Conservation (phyloP, 805 yeast genomes). For the Candida oleophila region DNA sequence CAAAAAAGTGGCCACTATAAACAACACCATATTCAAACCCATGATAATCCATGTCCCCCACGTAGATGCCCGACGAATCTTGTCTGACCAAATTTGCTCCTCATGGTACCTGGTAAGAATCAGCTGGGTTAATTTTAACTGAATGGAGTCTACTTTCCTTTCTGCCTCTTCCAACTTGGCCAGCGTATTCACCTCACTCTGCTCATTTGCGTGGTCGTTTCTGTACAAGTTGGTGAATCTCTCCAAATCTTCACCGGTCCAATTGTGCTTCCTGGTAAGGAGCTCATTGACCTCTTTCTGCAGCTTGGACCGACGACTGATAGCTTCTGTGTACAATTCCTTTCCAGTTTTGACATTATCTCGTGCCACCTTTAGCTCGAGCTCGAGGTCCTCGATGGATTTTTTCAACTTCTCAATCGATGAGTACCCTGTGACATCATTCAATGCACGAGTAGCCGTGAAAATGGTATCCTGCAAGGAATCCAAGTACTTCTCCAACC, state of each 20-base stretch:
- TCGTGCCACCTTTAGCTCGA: slow-evolving; percentile 48
- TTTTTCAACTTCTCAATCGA: slow-evolving; percentile 70
- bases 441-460: slow-evolving; percentile 66
- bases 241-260: slow-evolving; percentile 81
- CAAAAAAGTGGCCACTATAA: slow-evolving; percentile 77
- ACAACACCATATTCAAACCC: slow-evolving; percentile 80
- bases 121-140: slow-evolving; percentile 65
- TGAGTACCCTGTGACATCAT: slow-evolving; percentile 90
- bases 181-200: slow-evolving; percentile 53
- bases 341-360: slow-evolving; percentile 49
- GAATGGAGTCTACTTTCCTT: slow-evolving; percentile 62
- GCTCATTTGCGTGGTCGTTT: slow-evolving; percentile 74
- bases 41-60: slow-evolving; percentile 94
- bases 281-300: slow-evolving; percentile 88
- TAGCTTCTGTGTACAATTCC: slow-evolving; percentile 54
- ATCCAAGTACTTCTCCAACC: slow-evolving; percentile 48
- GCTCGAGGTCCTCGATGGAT: slow-evolving; percentile 58
- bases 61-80: slow-evolving; percentile 88
- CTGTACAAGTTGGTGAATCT: slow-evolving; percentile 78
- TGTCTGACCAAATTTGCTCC: slow-evolving; percentile 98
- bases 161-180: slow-evolving; percentile 54
- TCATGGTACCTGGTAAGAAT: slow-evolving; percentile 90
- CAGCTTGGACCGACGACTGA: slow-evolving; percentile 60
- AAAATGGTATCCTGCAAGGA: slow-evolving; percentile 57
- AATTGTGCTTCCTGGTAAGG: slow-evolving; percentile 76